Conservation (phyloP, 1,284 basidiomycete genomes). For the Trichosporon ovoides region DNA sequence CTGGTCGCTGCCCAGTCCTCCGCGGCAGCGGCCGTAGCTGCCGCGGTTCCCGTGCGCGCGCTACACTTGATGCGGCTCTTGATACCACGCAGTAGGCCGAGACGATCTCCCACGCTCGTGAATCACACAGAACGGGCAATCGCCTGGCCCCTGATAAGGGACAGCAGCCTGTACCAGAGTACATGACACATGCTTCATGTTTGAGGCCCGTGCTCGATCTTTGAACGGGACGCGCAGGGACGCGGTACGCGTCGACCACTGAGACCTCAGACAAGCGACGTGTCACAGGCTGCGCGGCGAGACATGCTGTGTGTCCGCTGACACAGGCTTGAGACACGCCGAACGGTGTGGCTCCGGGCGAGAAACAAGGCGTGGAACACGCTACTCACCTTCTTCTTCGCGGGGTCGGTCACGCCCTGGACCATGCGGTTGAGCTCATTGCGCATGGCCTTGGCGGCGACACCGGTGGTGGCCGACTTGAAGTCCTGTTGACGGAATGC, state of each 20-base stretch:
- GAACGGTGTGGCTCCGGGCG: background rate
- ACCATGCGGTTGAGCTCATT: slow-evolving; percentile 96
- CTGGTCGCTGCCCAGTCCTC: too few species aligned
- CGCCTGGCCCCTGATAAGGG: too few species aligned
- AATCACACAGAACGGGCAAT: too few species aligned
- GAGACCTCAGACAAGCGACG: too few species aligned
- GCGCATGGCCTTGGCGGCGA: slow-evolving; percentile 96
- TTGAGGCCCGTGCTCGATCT: background rate
- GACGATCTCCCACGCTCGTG: too few species aligned
- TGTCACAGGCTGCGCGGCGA: too few species aligned
- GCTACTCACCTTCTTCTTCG: slow-evolving; percentile 69
- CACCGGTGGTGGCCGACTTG: slow-evolving; percentile 96
- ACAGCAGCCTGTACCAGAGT: background rate
- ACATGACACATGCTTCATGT: background rate
- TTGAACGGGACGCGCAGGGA: background rate
- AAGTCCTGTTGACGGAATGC: slow-evolving; percentile 56
- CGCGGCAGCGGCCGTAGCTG: too few species aligned
- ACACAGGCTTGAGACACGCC: background rate
- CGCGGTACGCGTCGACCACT: background rate
- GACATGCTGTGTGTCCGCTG: background rate
- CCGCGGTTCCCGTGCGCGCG: too few species aligned
- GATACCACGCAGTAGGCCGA: too few species aligned
- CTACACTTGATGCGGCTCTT: too few species aligned
- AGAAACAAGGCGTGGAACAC: background rate
- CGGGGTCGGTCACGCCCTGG: slow-evolving; percentile 68